These are phyloP conservation scores for Coccomyxa sp. DNA, from an alignment of 139 green algal genomes.

Conservation along the genomic window DNA sequence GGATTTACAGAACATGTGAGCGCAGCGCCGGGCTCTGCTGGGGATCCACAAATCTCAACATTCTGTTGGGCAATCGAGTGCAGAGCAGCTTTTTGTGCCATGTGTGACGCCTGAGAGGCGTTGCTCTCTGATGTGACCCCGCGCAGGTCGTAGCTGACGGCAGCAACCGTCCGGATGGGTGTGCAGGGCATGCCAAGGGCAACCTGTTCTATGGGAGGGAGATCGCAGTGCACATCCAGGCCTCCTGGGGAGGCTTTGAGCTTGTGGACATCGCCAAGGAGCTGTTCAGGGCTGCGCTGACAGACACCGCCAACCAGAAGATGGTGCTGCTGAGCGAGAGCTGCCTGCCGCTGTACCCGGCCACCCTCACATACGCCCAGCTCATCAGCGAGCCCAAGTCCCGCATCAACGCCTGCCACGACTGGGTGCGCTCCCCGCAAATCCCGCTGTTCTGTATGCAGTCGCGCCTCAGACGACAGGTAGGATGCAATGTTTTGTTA, in stretches of 20 bases:
- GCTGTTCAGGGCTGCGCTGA: constrained; percentile 26
- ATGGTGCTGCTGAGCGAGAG: constrained; percentile 33
- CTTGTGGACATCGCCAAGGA: constrained; percentile 24
- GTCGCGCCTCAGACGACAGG: background rate
- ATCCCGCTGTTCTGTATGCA: background rate
- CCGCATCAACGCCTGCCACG: constrained; percentile 32
- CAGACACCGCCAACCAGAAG: constrained; percentile 21
- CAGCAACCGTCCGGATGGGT: background rate
- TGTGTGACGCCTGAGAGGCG: background rate
- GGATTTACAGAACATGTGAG: background rate
- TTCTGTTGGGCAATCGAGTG: background rate
- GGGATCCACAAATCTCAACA: background rate
- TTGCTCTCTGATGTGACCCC: background rate
- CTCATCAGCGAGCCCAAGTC: constrained; percentile 14
- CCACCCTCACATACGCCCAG: constrained; percentile 8
- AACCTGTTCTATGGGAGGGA: constrained; percentile 25
- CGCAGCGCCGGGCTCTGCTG: background rate
- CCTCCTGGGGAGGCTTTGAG: constrained; percentile 11
- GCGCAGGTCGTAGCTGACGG: background rate
- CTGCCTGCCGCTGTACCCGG: constrained; percentile 29
- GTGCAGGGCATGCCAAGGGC: constrained; percentile 1
- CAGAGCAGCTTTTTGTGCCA: background rate
- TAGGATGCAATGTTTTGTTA: background rate
- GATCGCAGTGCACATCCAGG: background rate
- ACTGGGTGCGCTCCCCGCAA: background rate